Conservation (phyloP, 768 basidiomycete species). For the Paxillus ammoniavirescens region DNA sequence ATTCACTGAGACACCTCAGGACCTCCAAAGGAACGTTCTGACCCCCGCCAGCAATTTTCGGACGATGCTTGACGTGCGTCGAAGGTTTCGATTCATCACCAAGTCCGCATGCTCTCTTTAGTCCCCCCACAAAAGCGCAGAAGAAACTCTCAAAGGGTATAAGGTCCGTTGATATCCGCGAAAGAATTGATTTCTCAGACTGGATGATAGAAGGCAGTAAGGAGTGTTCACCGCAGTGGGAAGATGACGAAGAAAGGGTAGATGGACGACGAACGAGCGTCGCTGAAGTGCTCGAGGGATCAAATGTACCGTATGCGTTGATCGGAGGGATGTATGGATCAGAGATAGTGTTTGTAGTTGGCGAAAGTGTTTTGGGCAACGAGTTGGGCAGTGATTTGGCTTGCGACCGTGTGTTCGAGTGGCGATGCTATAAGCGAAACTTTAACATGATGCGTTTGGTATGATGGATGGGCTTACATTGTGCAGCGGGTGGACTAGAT, state of each 20-base stretch:
- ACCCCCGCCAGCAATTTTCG: slow-evolving; percentile 38
- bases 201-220: not conserved
- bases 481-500: slow-evolving; percentile 55
- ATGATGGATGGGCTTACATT: slow-evolving; percentile 34
- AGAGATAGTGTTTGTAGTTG: not conserved
- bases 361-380: not conserved
- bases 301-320: slow-evolving; percentile 52
- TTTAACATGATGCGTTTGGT: not conserved
- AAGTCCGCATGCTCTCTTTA: slow-evolving; percentile 11
- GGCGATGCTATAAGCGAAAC: not conserved
- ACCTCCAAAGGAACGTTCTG: slow-evolving; percentile 61
- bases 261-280: slow-evolving; percentile 1
- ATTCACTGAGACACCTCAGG: slow-evolving; percentile 53
- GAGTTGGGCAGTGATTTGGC: not conserved
- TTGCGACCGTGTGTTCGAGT: not conserved
- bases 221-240: not conserved
- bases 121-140: not conserved
- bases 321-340: slow-evolving; percentile 45
- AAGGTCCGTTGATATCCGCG: slow-evolving; percentile 19
- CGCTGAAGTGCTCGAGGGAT: slow-evolving; percentile 19
- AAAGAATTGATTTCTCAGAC: slow-evolving; percentile 4
- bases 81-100: slow-evolving; percentile 8
- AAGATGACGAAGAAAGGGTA: not conserved
- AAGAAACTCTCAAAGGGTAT: slow-evolving; percentile 21
- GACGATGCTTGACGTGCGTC: slow-evolving; percentile 28